Evolutionary conservation across 805 yeast genomes (phyloP), one percentile per base, ranked within the genome.

Genomic region (Kurtzmaniella fragi): DNA sequence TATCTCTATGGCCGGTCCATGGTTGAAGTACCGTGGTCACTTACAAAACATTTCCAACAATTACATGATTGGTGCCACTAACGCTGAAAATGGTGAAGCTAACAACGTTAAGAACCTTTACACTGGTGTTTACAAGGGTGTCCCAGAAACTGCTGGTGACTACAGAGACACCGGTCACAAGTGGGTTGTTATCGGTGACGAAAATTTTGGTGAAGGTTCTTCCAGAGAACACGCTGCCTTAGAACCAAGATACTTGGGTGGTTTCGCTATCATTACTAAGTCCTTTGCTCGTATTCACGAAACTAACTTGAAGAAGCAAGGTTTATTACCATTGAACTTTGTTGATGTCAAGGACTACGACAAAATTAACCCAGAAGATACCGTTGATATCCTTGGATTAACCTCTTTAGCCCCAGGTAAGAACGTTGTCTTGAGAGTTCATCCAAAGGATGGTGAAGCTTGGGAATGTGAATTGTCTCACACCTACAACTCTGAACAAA

Each of bases 1-100:
- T 75, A 91, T 91, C 61, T 91, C 98, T 60, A 90, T 88, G 95
- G 99, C 99, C 63, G 99, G 99, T 74, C 97, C 98, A 64, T 91
- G 99, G 99, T 85, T 91, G 80, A 91, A 91, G 77, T 91, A 91
- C 91, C 87, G 97, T 79, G 99, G 99, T 73, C 99, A 91, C 77
- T 79, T 91, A 75, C 91, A 89, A 77, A 91, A 91, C 83, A 93
- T 91, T 64, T 89, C 97, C 53, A 89, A 91, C 81, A 91, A 93
- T 80, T 91, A 93, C 76, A 90, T 91, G 96, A 91, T 91, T 77
- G 99, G 99, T 77, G 98, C 98, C 53, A 90, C 82, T 67, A 91
- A 91, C 73, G 90, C 90, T 62, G 97, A 84, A 75, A 91, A 91
- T 72, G 85, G 82, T 53, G 87, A 91, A 78, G 95, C 95, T 52